A percentile compares a stretch with the other conserved stretches of the same genome.
Evolutionary conservation across 2,329 filamentous ascomycete genomes (phyloP).

Genomic region (Pyrenophora tritici-repentis): DNA sequence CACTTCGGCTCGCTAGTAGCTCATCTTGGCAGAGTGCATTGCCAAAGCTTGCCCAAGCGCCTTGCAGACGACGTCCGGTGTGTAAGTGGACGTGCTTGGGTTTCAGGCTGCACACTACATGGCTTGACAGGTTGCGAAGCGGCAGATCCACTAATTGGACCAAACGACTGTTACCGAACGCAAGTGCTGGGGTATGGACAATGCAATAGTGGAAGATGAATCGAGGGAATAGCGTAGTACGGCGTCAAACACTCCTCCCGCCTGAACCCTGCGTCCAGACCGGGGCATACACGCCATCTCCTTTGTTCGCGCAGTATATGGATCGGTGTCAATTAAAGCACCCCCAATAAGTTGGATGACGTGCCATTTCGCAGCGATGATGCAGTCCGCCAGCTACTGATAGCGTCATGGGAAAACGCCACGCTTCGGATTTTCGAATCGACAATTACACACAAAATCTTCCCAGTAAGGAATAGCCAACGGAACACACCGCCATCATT

Average conservation of each 20-base stretch:
- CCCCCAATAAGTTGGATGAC: constrained; percentile 16
- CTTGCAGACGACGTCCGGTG: constrained; percentile 38
- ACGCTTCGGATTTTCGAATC: neutral
- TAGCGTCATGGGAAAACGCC: neutral
- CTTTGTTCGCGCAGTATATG: constrained; percentile 17
- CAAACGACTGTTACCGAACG: constrained; percentile 26
- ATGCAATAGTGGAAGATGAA: constrained; percentile 32
- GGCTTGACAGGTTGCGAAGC: constrained; percentile 27
- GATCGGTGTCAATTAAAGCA: constrained; percentile 18
- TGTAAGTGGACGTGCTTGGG: constrained; percentile 29
- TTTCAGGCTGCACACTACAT: constrained; percentile 34
- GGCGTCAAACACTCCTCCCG: constrained; percentile 40
- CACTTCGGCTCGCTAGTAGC: constrained; percentile 27
- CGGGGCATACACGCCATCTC: constrained; percentile 13
- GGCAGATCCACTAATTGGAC: constrained; percentile 25
- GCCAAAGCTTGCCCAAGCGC: constrained; percentile 41
- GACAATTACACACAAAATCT: neutral
- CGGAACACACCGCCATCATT: neutral
- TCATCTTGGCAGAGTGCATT: constrained; percentile 31
- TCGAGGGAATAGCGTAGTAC: constrained; percentile 44
- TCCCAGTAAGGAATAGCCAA: too few species aligned
- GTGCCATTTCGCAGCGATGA: constrained; percentile 17
- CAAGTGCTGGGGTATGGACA: constrained; percentile 25
- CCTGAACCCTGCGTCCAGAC: constrained; percentile 35
- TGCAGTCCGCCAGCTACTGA: constrained; percentile 3